Evolutionary conservation across 768 basidiomycete genomes (phyloP).

Genomic region (Mycena filopes): DNA sequence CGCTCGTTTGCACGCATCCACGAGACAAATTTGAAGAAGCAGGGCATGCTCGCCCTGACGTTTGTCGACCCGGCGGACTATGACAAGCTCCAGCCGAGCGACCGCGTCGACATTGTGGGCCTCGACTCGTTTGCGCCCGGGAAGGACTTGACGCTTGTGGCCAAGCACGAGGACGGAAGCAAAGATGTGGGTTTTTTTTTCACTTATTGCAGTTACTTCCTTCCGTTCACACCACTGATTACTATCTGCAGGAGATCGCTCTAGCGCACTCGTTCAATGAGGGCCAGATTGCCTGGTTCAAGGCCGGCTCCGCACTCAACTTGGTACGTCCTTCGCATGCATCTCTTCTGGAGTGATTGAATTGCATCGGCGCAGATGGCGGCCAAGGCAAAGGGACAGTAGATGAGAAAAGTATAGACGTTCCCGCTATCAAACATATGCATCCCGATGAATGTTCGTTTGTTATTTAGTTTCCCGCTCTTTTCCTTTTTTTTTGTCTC

Average conservation of each 20-base stretch:
- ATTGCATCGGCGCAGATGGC: constrained; percentile 64
- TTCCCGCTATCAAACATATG: constrained; percentile 19
- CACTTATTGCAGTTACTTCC: too few species aligned
- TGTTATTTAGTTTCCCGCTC: constrained; percentile 20
- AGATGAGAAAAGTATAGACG: constrained; percentile 26
- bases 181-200: constrained; percentile 61
- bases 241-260: constrained; percentile 63
- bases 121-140: constrained; percentile 91
- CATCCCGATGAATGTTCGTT: constrained; percentile 16
- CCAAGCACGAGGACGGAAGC: constrained; percentile 86
- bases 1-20: constrained; percentile 98
- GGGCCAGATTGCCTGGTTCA: constrained; percentile 98
- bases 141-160: constrained; percentile 85
- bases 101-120: constrained; percentile 91
- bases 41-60: constrained; percentile 97
- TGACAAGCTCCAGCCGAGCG: constrained; percentile 88
- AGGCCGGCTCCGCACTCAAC: constrained; percentile 95
- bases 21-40: constrained; percentile 99
- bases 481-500: constrained; percentile 13
- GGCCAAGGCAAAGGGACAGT: constrained; percentile 62
- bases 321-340: constrained; percentile 58
- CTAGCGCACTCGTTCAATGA: constrained; percentile 97
- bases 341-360: background rate
- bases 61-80: constrained; percentile 94
- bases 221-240: constrained; percentile 27